Conservation (phyloP, 2,329 filamentous ascomycete genomes). For the Colletotrichum somersetense region DNA sequence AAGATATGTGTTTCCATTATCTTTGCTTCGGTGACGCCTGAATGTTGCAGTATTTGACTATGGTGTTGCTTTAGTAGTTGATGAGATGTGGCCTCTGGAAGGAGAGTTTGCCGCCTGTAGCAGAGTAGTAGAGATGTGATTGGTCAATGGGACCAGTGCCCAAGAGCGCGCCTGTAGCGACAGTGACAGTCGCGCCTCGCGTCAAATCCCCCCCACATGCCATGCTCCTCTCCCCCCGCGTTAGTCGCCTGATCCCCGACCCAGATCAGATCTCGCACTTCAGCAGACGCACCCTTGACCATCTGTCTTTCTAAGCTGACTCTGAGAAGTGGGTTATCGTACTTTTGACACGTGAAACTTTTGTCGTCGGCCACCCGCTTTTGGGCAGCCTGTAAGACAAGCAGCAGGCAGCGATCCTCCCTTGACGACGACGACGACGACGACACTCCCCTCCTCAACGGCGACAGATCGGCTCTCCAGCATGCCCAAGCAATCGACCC, state of each 20-base stretch:
- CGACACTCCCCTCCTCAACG: neutral
- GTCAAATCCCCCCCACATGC: slow-evolving; percentile 28
- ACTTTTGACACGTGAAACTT: neutral
- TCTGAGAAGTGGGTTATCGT: slow-evolving; percentile 3
- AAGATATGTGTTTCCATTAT: neutral
- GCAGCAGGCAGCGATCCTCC: neutral
- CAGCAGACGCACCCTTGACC: slow-evolving; percentile 27
- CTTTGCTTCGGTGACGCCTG: neutral
- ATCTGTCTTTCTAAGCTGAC: slow-evolving; percentile 9
- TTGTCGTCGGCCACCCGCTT: neutral
- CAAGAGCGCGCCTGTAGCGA: slow-evolving; percentile 6
- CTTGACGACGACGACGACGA: neutral
- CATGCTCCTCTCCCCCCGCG: slow-evolving; percentile 23
- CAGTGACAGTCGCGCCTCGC: slow-evolving; percentile 31
- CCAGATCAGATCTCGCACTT: slow-evolving; percentile 37
- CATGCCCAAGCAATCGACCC: slow-evolving; percentile 58
- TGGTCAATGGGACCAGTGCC: slow-evolving; percentile 25
- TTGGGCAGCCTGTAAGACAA: neutral
- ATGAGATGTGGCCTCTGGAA: neutral
- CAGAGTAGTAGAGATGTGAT: slow-evolving; percentile 7
- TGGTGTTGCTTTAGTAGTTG: neutral
- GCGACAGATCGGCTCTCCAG: slow-evolving; percentile 47
- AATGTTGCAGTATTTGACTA: neutral
- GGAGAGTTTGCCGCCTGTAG: neutral
- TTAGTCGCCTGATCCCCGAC: slow-evolving; percentile 36